These are phyloP conservation scores for Tolypocladium amazonense DNA, from an alignment of 2,329 filamentous ascomycete species.

Conservation along the genomic window DNA sequence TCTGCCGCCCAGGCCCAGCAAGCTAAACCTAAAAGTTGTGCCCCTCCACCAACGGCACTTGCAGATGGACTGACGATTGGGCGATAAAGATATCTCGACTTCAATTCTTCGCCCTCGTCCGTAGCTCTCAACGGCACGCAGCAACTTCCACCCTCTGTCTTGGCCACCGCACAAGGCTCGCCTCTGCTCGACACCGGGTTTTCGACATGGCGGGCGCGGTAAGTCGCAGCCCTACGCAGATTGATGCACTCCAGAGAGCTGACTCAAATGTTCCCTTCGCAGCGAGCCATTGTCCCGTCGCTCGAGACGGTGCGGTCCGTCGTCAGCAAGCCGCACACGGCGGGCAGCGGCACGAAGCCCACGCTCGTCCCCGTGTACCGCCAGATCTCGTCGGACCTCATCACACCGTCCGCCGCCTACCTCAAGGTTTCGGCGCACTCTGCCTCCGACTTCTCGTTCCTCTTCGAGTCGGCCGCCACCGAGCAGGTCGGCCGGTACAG, in stretches of 20 bases:
- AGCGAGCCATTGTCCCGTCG: slow-evolving; percentile 33
- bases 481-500: slow-evolving; percentile 92
- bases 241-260: no score
- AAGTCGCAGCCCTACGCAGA: slow-evolving; percentile 6
- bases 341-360: slow-evolving; percentile 22
- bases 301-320: slow-evolving; percentile 34
- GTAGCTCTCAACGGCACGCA: background rate
- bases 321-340: slow-evolving; percentile 23
- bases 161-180: background rate
- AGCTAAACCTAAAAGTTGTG: background rate
- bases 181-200: background rate
- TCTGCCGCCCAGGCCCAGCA: background rate
- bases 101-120: background rate
- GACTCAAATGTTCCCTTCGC: slow-evolving; percentile 2
- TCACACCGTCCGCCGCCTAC: slow-evolving; percentile 92
- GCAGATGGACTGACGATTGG: background rate
- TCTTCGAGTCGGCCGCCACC: slow-evolving; percentile 91
- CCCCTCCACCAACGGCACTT: background rate
- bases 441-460: slow-evolving; percentile 69
- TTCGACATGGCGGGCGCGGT: slow-evolving; percentile 18
- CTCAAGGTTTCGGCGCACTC: slow-evolving; percentile 70
- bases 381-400: slow-evolving; percentile 80
- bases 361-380: slow-evolving; percentile 77
- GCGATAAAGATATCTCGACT: background rate
- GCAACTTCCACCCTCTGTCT: background rate